Evolutionary conservation across 2,329 filamentous ascomycete genomes (phyloP).

Genomic region (Madurella fahalii): DNA sequence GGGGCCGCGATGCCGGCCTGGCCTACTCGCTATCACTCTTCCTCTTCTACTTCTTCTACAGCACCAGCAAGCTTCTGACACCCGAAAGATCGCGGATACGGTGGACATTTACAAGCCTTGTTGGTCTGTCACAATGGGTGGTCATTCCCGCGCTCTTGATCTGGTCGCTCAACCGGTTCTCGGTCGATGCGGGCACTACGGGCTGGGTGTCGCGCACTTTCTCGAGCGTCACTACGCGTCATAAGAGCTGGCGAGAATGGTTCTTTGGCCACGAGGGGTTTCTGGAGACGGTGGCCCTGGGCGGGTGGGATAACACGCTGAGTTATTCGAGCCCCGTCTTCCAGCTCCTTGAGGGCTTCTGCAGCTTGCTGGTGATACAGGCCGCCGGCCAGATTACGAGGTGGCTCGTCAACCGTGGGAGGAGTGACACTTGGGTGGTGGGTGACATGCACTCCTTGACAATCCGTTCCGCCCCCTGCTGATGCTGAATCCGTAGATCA

Average conservation of each 20-base stretch:
- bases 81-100: constrained; percentile 74
- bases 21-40: constrained; percentile 89
- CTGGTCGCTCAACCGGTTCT: constrained; percentile 93
- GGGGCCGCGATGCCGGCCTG: constrained; percentile 87
- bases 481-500: constrained; percentile 59
- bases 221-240: constrained; percentile 56
- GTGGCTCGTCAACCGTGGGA: constrained; percentile 89
- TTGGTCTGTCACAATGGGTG: constrained; percentile 79
- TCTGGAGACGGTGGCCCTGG: constrained; percentile 73
- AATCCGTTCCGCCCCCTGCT: constrained; percentile 25
- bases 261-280: constrained; percentile 82
- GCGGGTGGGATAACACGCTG: constrained; percentile 82
- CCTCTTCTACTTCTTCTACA: constrained; percentile 87
- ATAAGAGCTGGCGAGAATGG: constrained; percentile 71
- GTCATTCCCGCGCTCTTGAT: constrained; percentile 83
- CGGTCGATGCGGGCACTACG: constrained; percentile 73
- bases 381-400: constrained; percentile 89
- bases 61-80: constrained; percentile 71
- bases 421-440: constrained; percentile 96
- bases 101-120: constrained; percentile 62
- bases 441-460: constrained; percentile 29
- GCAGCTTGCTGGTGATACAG: constrained; percentile 92
- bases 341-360: constrained; percentile 93
- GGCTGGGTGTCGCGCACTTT: constrained; percentile 83
- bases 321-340: constrained; percentile 91